Percentiles rank a stretch among this genome's conserved stretches.
Conservation (phyloP, 1,284 basidiomycete species). For the Irpex sp. region DNA sequence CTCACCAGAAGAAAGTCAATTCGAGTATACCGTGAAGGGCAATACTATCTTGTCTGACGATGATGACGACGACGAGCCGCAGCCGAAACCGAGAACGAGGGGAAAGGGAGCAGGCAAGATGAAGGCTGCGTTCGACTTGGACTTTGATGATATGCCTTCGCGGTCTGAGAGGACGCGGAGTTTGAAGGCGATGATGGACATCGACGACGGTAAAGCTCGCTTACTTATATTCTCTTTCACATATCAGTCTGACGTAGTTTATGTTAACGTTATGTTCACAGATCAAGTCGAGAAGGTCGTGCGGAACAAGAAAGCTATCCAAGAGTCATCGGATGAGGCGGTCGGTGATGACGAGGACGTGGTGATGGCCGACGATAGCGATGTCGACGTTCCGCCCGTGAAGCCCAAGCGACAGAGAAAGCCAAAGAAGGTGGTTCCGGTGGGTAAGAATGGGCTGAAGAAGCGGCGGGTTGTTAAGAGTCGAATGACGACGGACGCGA, state of each 20-base stretch:
- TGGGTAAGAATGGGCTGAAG: slow-evolving; percentile 70
- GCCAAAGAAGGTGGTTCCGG: slow-evolving; percentile 57
- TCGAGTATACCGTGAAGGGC: slow-evolving; percentile 33
- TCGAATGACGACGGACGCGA: slow-evolving; percentile 49
- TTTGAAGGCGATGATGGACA: slow-evolving; percentile 67
- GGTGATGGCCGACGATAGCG: slow-evolving; percentile 26
- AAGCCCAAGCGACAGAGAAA: slow-evolving; percentile 45
- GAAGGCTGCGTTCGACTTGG: slow-evolving; percentile 24
- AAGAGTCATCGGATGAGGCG: slow-evolving; percentile 3
- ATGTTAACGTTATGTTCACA: neutral
- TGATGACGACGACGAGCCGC: slow-evolving; percentile 43
- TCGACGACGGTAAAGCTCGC: slow-evolving; percentile 56
- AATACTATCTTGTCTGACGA: slow-evolving; percentile 53
- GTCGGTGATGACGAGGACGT: slow-evolving; percentile 21
- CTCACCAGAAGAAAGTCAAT: neutral
- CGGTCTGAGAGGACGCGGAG: slow-evolving; percentile 35
- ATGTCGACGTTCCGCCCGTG: neutral
- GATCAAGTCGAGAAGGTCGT: neutral
- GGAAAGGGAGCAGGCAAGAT: slow-evolving; percentile 21
- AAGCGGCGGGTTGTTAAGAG: slow-evolving; percentile 65
- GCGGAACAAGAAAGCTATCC: neutral
- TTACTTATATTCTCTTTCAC: neutral
- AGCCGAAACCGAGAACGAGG: slow-evolving; percentile 15
- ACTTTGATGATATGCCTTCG: slow-evolving; percentile 28
- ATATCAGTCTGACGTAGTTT: neutral